These are phyloP conservation scores for Alternaria sp. DNA, from an alignment of 2,329 filamentous ascomycete species.

Conservation along the genomic window DNA sequence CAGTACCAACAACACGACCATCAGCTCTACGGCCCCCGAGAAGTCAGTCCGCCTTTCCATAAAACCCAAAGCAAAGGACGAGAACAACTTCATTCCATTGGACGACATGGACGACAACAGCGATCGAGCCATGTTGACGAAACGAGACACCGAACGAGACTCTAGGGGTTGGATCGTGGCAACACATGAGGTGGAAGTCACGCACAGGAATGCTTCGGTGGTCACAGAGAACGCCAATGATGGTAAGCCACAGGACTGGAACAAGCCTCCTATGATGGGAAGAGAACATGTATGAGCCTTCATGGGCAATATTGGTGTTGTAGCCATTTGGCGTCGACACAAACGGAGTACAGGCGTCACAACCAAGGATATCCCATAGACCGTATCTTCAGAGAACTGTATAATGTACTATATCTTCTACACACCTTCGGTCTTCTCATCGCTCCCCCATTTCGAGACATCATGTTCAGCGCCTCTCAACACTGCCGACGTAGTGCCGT, in stretches of 20 bases:
- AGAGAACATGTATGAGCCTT: conserved; percentile 18
- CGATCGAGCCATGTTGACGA: conserved; percentile 2
- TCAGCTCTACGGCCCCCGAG: neutral
- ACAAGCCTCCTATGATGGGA: conserved; percentile 2
- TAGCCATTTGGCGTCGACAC: neutral
- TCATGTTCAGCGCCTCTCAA: neutral
- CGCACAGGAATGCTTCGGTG: neutral
- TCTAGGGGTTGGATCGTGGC: conserved; percentile 10
- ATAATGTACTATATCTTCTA: neutral
- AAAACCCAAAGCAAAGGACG: conserved; percentile 25
- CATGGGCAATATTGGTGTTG: neutral
- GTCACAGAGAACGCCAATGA: neutral
- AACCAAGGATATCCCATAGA: neutral
- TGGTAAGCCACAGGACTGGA: conserved; percentile 14
- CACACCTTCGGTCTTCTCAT: neutral
- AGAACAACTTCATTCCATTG: conserved; percentile 27
- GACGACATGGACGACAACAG: conserved; percentile 26
- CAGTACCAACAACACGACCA: neutral
- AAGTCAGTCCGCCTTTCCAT: conserved; percentile 15
- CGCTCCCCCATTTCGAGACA: neutral
- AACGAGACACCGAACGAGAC: conserved; percentile 3
- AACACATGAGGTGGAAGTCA: conserved; percentile 8
- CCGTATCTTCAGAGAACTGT: neutral
- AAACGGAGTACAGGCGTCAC: neutral
- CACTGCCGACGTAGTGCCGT: neutral